Base-by-base conservation (phyloP, 768 basidiomycete genomes). In the Lentinus tigrinus region DNA sequence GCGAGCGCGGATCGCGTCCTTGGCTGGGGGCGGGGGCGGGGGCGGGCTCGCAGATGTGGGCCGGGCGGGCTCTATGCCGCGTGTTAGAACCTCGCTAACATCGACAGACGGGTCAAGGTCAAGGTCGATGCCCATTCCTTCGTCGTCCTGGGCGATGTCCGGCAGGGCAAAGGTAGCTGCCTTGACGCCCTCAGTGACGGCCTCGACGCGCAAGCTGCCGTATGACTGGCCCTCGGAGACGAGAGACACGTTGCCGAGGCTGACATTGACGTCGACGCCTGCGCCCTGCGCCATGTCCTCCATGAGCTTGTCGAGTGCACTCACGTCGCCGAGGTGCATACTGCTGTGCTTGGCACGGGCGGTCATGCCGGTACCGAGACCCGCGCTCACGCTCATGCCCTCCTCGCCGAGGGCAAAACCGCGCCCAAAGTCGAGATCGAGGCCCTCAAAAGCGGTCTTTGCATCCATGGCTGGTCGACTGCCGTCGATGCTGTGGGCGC, bases 1-100 rank as follows among this genome's bases (percentile, higher is more conserved):
- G 19, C 88, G 80, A 26, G 69, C 72, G 26, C 73, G 80, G 64
- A 88, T 89, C 27, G 85, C 87, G 66, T 89, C 84, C 68, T 87
- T 90, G 1, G 81, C 78, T 19, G 83, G 81, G 2, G 79, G 76
- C 1, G 82, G 47, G 2, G 61, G 61, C 24, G 80, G 81, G 69
- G 21, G 73, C 72, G 63, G 80, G 21, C 43, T 46, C 81, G 36
- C 72, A 73, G 52, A 61, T 75, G 53, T n/a, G n/a, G n/a, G n/a
- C n/a, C n/a, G 81, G 74, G 65, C 77, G 79, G 69, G 19, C 64
- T 54, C 54, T 40, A 37, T 21, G 9, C 9, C 11, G 2, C 23
- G 24, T 23, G 62, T 43, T 57, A 56, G 28, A 54, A 65, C 57
- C 50, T 56, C 53, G 62, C 65, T 54, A 44, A 46, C 61, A 17